A percentile compares a stretch with the other conserved stretches of the same genome.
phyloP scores from a whole-genome alignment of 345 rosid species.

The Jatropha curcas region DNA sequence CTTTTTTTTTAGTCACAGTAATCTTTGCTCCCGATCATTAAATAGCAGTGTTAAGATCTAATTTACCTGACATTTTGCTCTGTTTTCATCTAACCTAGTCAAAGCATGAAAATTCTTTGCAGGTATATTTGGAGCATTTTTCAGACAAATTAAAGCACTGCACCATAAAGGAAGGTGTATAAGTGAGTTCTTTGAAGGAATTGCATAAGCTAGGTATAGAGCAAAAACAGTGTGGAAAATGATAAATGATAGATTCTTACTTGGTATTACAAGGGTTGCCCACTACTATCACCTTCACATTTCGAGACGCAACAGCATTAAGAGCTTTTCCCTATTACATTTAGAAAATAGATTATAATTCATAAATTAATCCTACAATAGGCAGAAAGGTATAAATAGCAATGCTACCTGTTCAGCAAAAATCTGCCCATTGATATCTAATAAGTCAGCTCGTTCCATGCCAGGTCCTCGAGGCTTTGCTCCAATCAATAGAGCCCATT shows the following conservation, averaged over 20 bases:
- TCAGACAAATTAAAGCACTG: slow-evolving; percentile 92
- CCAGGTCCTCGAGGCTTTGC: slow-evolving; percentile 99
- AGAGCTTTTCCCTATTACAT: slow-evolving; percentile 77
- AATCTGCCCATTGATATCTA: slow-evolving; percentile 91
- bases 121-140: slow-evolving; percentile 96
- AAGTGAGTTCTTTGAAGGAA: too few species aligned
- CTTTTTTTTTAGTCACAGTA: neutral
- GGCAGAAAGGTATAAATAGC: neutral
- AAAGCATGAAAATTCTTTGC: slow-evolving; percentile 95
- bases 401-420: slow-evolving; percentile 75
- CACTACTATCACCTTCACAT: slow-evolving; percentile 91
- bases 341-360: slow-evolving; percentile 7
- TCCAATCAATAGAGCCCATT: slow-evolving; percentile 96
- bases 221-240: neutral
- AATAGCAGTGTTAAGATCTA: neutral
- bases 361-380: neutral
- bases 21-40: too few species aligned
- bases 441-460: slow-evolving; percentile 86
- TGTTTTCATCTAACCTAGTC: slow-evolving; percentile 91
- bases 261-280: slow-evolving; percentile 99
- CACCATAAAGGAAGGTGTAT: slow-evolving; percentile 17
- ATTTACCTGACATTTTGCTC: slow-evolving; percentile 96
- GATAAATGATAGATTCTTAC: slow-evolving; percentile 44
- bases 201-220: neutral
- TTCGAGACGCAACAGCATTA: slow-evolving; percentile 79